Evolutionary conservation across 352 stramenopile species (phyloP).

Genomic region (Thalassiosira mediterranea): DNA sequence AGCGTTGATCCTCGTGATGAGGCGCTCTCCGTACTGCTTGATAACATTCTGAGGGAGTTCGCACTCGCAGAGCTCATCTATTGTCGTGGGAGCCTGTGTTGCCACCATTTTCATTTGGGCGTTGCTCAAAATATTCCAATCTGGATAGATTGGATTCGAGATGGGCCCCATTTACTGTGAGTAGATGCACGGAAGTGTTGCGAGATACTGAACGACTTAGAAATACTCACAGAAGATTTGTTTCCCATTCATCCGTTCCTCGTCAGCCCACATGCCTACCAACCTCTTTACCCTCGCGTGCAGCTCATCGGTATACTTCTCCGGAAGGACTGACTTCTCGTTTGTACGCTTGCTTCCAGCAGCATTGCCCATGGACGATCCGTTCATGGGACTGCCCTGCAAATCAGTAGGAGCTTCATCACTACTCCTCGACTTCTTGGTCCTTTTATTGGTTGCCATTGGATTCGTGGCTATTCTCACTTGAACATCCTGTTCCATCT

Average conservation of each 20-base stretch:
- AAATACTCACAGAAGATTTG: slow-evolving; percentile 68
- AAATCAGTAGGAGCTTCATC: slow-evolving; percentile 6
- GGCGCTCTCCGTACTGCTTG: slow-evolving; percentile 74
- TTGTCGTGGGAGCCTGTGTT: slow-evolving; percentile 57
- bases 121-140: slow-evolving; percentile 81
- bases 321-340: slow-evolving; percentile 45
- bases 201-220: too few relatives aligned
- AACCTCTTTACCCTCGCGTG: slow-evolving; percentile 65
- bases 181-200: too few relatives aligned
- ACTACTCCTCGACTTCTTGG: slow-evolving; percentile 10
- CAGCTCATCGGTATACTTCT: slow-evolving; percentile 53
- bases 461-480: too few relatives aligned
- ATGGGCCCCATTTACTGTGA: too few relatives aligned
- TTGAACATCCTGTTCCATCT: too few relatives aligned
- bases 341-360: slow-evolving; percentile 17
- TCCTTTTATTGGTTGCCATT: slow-evolving; percentile 27
- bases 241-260: slow-evolving; percentile 32
- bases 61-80: slow-evolving; percentile 68
- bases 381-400: not conserved
- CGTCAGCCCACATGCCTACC: slow-evolving; percentile 66
- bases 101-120: slow-evolving; percentile 68
- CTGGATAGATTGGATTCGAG: slow-evolving; percentile 19
- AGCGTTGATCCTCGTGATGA: slow-evolving; percentile 67
- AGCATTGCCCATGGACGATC: slow-evolving; percentile 10
- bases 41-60: slow-evolving; percentile 72